Evolutionary conservation across 345 rosid genomes (phyloP), one percentile per base, ranked within the genome.

Genomic region (Acer negundo): DNA sequence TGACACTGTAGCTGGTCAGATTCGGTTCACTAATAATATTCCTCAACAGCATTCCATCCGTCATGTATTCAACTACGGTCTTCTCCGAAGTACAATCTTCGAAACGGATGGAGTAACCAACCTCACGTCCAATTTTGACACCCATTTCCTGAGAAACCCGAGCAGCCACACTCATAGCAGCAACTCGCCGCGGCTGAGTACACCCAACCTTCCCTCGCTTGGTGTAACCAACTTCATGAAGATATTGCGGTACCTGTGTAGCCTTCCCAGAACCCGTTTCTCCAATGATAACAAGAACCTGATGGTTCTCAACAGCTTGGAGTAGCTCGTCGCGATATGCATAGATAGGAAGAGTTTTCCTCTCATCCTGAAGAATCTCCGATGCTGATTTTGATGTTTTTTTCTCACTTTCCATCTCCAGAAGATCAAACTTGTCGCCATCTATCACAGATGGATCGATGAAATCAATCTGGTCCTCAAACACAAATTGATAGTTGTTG

Each of bases 221-320:
- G 7, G 98, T 93, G 86, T 93, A 95, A 79, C 99, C 98, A 80
- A 94, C 97, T 86, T 95, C 97, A 73, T 95, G 96, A 74, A 92
- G 98, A 85, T 95, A 95, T 70, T 95, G 98, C 16, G 98, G 98
- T 74, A 93, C 89, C 79, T 95, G 98, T n/a, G 98, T 95, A 58
- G 98, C 93, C 89, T 95, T 95, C 73, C 98, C 98, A 28, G 98
- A 95, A 80, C 98, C 98, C 38, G 99, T 96, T 85, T 96, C 99
- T 79, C 99, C 99, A 38, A 94, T 97, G 64, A 94, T 96, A 69
- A 96, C 90, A 86, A 96, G 93, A 81, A 96, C 98, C 94, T 96
- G 99, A 85, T 87, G 88, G 35, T 86, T 82, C 64, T 84, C 72
- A 80, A 94, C 84, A 73, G 99, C 98, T 83, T 86, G 64, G 55